These are phyloP conservation scores for Phytophthora cryptogea DNA, from an alignment of 352 stramenopile species.

Conservation along the genomic window DNA sequence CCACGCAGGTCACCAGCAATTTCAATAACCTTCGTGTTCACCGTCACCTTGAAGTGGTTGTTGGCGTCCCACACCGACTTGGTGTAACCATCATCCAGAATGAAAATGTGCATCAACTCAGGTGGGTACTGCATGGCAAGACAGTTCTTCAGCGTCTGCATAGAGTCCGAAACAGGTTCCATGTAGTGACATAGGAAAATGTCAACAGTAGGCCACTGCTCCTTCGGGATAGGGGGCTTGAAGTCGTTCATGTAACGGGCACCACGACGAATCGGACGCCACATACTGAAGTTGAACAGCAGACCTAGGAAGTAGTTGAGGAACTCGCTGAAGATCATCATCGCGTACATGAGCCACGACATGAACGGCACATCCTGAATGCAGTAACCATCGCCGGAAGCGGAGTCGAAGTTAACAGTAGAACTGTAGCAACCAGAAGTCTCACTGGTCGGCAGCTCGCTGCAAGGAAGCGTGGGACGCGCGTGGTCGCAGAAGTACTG, in stretches of 20 bases:
- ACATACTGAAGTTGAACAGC: constrained; percentile 93
- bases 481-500: constrained; percentile 79
- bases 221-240: constrained; percentile 87
- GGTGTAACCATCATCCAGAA: constrained; percentile 91
- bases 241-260: constrained; percentile 91
- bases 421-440: constrained; percentile 62
- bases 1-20: constrained; percentile 80
- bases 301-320: constrained; percentile 88
- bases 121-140: constrained; percentile 88
- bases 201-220: constrained; percentile 89
- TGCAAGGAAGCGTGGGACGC: constrained; percentile 74
- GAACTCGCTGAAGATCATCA: constrained; percentile 89
- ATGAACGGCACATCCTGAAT: constrained; percentile 66
- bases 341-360: constrained; percentile 84
- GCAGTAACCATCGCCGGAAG: constrained; percentile 75
- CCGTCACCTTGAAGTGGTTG: constrained; percentile 90
- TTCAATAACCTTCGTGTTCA: constrained; percentile 92
- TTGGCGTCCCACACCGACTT: constrained; percentile 90
- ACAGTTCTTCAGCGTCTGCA: constrained; percentile 88
- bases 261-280: constrained; percentile 86
- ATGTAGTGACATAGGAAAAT: constrained; percentile 92
- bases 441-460: constrained; percentile 52
- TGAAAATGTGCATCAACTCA: constrained; percentile 85
- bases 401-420: constrained; percentile 71
- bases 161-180: constrained; percentile 85